phyloP scores from a whole-genome alignment of 2,329 filamentous ascomycete species.

The Botrytis pseudocinerea region DNA sequence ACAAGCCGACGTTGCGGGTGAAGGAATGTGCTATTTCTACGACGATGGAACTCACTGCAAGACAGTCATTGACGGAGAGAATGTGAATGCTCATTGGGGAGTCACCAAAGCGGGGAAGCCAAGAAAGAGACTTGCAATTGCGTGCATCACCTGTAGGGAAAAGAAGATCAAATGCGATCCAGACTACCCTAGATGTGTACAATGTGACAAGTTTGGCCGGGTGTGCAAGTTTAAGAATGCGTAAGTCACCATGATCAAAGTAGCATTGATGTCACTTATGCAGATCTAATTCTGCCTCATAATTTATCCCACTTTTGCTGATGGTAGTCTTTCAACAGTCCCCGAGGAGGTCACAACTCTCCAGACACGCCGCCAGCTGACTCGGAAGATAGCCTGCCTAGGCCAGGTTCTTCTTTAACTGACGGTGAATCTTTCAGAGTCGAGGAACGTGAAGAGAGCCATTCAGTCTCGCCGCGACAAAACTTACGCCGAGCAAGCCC shows the following conservation, averaged over 20 bases:
- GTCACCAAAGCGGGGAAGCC: constrained; percentile 93
- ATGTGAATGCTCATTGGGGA: constrained; percentile 89
- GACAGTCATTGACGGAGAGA: constrained; percentile 80
- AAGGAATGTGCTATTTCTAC: constrained; percentile 82
- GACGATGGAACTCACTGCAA: constrained; percentile 83
- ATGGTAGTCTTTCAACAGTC: constrained; percentile 39
- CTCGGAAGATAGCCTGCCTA: constrained; percentile 35
- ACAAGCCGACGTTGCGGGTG: constrained; percentile 68
- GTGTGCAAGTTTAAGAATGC: constrained; percentile 83
- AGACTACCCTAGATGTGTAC: constrained; percentile 80
- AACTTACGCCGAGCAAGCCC: constrained; percentile 34
- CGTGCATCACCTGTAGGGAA: constrained; percentile 89
- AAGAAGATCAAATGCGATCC: constrained; percentile 98
- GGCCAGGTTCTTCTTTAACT: constrained; percentile 37
- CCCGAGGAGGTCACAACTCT: constrained; percentile 41
- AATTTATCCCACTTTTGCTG: constrained; percentile 39
- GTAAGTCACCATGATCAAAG: constrained; percentile 54
- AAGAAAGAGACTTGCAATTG: constrained; percentile 84
- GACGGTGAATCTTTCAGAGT: constrained; percentile 37
- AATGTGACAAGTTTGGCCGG: constrained; percentile 88
- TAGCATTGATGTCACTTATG: not conserved
- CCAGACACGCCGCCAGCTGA: constrained; percentile 42
- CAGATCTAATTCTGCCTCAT: not conserved
- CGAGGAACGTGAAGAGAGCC: constrained; percentile 35
- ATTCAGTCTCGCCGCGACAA: constrained; percentile 37